Evolutionary conservation across 192 early-diverging fungal species (phyloP), one percentile per base, ranked within the genome.

Genomic region (Gonapodya sp.): DNA sequence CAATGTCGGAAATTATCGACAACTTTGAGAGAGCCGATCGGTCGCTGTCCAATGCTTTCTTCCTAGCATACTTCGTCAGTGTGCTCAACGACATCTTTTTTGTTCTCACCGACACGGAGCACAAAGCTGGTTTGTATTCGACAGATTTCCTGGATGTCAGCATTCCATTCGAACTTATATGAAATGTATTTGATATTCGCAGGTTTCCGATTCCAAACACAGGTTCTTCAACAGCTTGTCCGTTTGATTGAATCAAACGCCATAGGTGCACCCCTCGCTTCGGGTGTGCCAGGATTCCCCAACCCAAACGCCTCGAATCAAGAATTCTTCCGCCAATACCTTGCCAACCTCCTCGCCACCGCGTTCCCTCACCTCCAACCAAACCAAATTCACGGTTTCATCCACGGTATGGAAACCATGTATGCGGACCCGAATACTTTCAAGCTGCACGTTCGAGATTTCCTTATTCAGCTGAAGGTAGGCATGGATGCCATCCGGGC

Each of bases 41-140:
- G 18, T 81, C 84, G 2, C 89, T 95, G 73, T 90, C 94, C 18
- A 94, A 95, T 79, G 86, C 87, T 2, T 99, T 99, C 84, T 98
- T 94, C 88, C 95, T 96, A 81, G 87, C 92, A 1, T 98, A 96
- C 86, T 98, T 91, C 86, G 81, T 98, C 73, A 94, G 90, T 83
- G 87, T 98, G 73, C 86, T 99, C 73, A 95, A 96, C 86, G 97
- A 98, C 86, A 89, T 98, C 46, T 96, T 99, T 85, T 98, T 94
- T 80, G 98, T 99, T 30, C 88, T 99, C 35, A 97, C 96, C 1
- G 96, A 95, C 87, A 93, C 94, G 73, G 95, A 96, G 84, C 97
- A 99, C 89, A 98, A 97, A 90, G 93, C 94, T 84, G 96, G 94
- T 93, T 89, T 36, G 83, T 83, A n/a, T n/a, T n/a, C n/a, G n/a